Evolutionary conservation across 2,329 filamentous ascomycete genomes (phyloP).

Genomic region (Exophiala viscosa): DNA sequence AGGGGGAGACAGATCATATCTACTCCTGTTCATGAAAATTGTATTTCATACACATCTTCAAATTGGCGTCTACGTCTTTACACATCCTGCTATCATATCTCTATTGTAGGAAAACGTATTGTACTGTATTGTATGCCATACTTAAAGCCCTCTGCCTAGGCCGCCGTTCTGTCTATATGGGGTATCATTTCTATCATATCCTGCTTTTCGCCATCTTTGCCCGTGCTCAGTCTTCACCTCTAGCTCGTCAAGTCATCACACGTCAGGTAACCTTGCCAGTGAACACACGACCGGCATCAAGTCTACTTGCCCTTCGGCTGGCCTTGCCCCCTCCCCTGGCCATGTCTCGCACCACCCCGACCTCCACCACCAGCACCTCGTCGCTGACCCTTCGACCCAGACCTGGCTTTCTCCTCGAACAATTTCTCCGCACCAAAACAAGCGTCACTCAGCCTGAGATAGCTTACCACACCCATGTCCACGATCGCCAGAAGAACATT

Average conservation of each 20-base stretch:
- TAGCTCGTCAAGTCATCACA: not conserved
- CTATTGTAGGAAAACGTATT: no score
- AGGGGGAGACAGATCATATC: slow-evolving; percentile 20
- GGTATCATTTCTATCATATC: slow-evolving; percentile 5
- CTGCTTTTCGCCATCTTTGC: not conserved
- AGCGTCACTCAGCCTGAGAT: slow-evolving; percentile 73
- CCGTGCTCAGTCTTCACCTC: not conserved
- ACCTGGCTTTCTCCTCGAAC: slow-evolving; percentile 39
- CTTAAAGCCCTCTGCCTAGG: no score
- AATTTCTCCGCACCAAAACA: slow-evolving; percentile 74
- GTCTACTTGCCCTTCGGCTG: no score
- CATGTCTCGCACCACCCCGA: slow-evolving; percentile 30
- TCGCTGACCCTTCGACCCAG: slow-evolving; percentile 32
- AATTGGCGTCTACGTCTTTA: no score
- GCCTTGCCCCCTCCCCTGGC: not conserved
- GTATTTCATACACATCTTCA: not conserved
- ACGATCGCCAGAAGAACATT: slow-evolving; percentile 85
- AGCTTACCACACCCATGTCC: slow-evolving; percentile 86
- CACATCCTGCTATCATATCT: no score
- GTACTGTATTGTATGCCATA: no score
- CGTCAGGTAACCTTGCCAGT: not conserved
- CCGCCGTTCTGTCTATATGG: not conserved
- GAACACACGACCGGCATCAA: no score
- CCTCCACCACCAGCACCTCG: slow-evolving; percentile 28
- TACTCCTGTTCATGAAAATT: not conserved